Base-by-base conservation (phyloP, 2,329 filamentous ascomycete species). In the Cladosporium sp. region DNA sequence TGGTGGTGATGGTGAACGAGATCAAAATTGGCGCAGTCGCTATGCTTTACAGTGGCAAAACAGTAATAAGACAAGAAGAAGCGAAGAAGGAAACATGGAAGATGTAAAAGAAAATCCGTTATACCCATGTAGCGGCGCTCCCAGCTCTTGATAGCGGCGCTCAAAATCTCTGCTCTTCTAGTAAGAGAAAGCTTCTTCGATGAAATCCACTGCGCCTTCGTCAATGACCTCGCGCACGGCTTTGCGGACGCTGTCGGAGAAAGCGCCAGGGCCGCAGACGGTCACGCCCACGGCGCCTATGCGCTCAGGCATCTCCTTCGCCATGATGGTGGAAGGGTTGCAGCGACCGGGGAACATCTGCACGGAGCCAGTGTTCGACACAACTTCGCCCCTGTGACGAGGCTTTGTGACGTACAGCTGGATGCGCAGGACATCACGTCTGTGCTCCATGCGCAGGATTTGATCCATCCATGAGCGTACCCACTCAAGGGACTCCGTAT, bases 161-260 rank as follows among this genome's bases (percentile, higher is more conserved):
- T n/a, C 29, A 29, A 18, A 49, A 35, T 14, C 8, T 35, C 49
- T 26, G 26, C 18, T n/a, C 8, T 53, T 31, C 65, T 68, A 89
- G 79, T 87, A 89, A 1, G 86, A 88, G 76, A 89, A 89, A 46
- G 85, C 85, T 78, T 89, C 87, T 74, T 89, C 87, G 23, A 86
- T 81, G 75, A 89, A 88, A 76, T 89, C 86, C 10, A 89, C 76
- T 59, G 79, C 79, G 44, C 83, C 84, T 7, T 84, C 83, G 28
- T 80, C 78, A 31, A 86, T 80, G 67, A 82, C 80, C 31, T 77
- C 78, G 53, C 87, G 76, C 18, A 84, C 82, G 2, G 86, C 86
- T 21, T 78, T 79, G 31, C 87, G 72, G 1, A 89, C 87, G 61
- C 84, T 83, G 78, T 89, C 87, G 0, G 86, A 83, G 76, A 89